Percentiles rank a stretch among this genome's conserved stretches.
Conservation (phyloP, 495 filamentous ascomycete genomes). For the Xylaria telfairii region DNA sequence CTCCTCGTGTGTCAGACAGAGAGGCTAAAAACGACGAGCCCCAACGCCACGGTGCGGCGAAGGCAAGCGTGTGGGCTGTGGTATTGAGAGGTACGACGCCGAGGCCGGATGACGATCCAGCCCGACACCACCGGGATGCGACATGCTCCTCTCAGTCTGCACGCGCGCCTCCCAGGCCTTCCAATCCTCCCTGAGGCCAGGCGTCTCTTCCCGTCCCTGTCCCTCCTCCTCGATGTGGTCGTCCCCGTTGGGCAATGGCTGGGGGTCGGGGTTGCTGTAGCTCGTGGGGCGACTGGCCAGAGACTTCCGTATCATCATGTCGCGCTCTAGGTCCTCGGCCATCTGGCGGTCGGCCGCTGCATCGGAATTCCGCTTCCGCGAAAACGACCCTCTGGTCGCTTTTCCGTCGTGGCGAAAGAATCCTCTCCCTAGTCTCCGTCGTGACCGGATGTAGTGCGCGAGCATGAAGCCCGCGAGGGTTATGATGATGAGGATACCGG, state of each 20-base stretch:
- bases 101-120: conserved; percentile 33
- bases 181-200: conserved; percentile 31
- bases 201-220: neutral
- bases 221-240: conserved; percentile 15
- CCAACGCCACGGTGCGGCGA: conserved; percentile 25
- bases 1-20: neutral
- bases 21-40: neutral
- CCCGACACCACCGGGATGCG: conserved; percentile 39
- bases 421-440: conserved; percentile 29
- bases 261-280: neutral
- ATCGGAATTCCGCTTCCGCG: conserved; percentile 37
- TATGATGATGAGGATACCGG: conserved; percentile 36
- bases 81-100: conserved; percentile 33
- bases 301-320: conserved; percentile 55
- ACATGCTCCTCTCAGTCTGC: conserved; percentile 34
- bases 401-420: conserved; percentile 25
- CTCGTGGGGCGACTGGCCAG: conserved; percentile 44
- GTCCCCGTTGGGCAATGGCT: conserved; percentile 8
- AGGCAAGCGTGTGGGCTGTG: conserved; percentile 34
- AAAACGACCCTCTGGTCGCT: conserved; percentile 25
- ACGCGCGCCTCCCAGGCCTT: conserved; percentile 43
- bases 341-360: conserved; percentile 28
- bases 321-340: conserved; percentile 48
- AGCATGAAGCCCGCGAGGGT: conserved; percentile 32
- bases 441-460: conserved; percentile 33